Evolutionary conservation across 352 stramenopile species (phyloP).

Genomic region (Phytopythium cucurbitacearum): DNA sequence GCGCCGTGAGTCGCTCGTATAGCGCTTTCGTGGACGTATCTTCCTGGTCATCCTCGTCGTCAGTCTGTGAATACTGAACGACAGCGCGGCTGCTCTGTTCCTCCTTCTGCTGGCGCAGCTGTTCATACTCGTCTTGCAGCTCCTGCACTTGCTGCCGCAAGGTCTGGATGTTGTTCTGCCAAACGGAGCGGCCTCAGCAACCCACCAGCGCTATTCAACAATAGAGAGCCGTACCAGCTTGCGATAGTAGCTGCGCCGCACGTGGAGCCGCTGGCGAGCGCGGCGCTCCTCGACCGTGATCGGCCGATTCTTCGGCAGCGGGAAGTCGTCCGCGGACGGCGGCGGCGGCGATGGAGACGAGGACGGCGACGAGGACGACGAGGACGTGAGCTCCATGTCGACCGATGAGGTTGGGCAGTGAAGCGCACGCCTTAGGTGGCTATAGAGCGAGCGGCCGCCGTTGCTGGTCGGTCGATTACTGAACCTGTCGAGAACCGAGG

Average conservation of each 20-base stretch:
- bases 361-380: not conserved
- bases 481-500: too few species aligned
- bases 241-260: constrained; percentile 40
- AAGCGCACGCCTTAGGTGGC: too few species aligned
- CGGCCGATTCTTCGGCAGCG: constrained; percentile 6
- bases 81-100: not conserved
- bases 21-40: constrained; percentile 1
- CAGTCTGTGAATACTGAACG: not conserved
- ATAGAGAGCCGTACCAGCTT: constrained; percentile 17
- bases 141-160: constrained; percentile 29
- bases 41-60: constrained; percentile 3
- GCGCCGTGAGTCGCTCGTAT: constrained; percentile 3
- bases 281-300: constrained; percentile 36
- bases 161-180: constrained; percentile 30
- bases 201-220: not conserved
- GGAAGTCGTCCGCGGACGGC: not conserved
- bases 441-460: too few species aligned
- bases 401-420: too few species aligned
- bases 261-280: constrained; percentile 55
- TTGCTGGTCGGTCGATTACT: too few species aligned
- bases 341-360: not conserved
- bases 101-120: constrained; percentile 16
- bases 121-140: constrained; percentile 31
- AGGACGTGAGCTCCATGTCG: too few species aligned
- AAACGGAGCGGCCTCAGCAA: not conserved